Evolutionary conservation across 1,284 basidiomycete species (phyloP), one percentile per base, ranked within the genome.

Genomic region (Meripilus lineatus): DNA sequence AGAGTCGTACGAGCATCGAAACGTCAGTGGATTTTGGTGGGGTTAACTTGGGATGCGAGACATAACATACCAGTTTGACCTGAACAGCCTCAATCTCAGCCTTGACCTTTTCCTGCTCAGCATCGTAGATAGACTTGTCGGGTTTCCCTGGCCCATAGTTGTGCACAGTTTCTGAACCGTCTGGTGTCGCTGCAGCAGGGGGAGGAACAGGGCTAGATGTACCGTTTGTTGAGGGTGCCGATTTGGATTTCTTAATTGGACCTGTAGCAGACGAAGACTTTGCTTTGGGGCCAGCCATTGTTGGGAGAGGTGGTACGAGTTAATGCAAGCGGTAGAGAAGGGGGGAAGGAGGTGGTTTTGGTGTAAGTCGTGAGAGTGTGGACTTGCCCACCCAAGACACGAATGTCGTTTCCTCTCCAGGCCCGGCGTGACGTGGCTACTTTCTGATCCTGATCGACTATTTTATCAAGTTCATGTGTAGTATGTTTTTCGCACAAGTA

Each of bases 91-190:
- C 91, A 57, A 96, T 93, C 59, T 93, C 86, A 30, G 75, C 68
- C 67, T 88, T 93, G 55, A 94, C 67, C 54, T 67, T 79, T 39
- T 87, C 81, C 69, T 95, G 92, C 68, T 95, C 91, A 18, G 74
- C 75, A 49, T 94, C 88, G 64, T 87, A 88, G 24, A 67, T 69
- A 37, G 72, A 74, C 67, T 91, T 91, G 72, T 94, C 92, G 24
- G 93, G 92, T 64, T 74, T 89, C 36, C 76, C 79, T 38, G 60
- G 50, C 42, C 59, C 59, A 34, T 62, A 64, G 28, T 60, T 42
- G 47, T 63, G 56, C 30, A 64, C 56, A 37, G 68, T 57, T 54
- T 72, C 71, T 56, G 70, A 71, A 52, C 68, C 69, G 47, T 67
- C 66, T 28, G 62, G 56, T 30, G 28, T 30, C 10, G 10, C n/a